A percentile compares a stretch with the other conserved stretches of the same genome.
These are phyloP conservation scores for Trichocomaceae sp. DNA, from an alignment of 2,329 filamentous ascomycete species.

Conservation along the genomic window DNA sequence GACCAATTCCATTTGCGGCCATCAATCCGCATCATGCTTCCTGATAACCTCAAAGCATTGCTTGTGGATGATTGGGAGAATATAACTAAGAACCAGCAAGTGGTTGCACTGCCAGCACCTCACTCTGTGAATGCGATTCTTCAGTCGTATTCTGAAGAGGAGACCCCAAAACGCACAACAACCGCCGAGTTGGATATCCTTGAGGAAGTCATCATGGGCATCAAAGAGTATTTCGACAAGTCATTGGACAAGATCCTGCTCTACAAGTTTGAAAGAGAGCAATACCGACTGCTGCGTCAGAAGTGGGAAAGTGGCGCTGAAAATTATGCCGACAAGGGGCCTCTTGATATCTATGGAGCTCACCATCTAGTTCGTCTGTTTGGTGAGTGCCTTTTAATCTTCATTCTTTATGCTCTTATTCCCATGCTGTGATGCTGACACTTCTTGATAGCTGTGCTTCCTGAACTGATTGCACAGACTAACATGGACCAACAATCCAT, in stretches of 20 bases:
- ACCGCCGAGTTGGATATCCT: conserved; percentile 71
- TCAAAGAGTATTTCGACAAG: conserved; percentile 93
- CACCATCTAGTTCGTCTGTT: conserved; percentile 87
- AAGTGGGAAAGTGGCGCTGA: conserved; percentile 58
- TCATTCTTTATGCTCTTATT: not conserved
- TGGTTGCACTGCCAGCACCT: conserved; percentile 74
- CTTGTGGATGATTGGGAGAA: conserved; percentile 99
- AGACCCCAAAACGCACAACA: conserved; percentile 59
- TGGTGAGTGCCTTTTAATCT: conserved; percentile 51
- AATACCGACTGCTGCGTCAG: conserved; percentile 73
- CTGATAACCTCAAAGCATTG: conserved; percentile 82
- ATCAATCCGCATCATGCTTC: conserved; percentile 76
- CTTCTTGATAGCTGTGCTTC: conserved; percentile 32
- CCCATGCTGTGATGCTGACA: conserved; percentile 40
- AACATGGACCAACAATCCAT: conserved; percentile 96
- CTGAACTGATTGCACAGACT: conserved; percentile 90
- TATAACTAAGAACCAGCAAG: conserved; percentile 87
- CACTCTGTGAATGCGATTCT: conserved; percentile 72
- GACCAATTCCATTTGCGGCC: conserved; percentile 78
- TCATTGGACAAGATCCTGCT: conserved; percentile 79
- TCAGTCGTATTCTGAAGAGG: conserved; percentile 68
- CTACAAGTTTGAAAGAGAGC: conserved; percentile 87
- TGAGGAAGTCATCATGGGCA: conserved; percentile 77
- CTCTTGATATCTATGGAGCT: conserved; percentile 80
- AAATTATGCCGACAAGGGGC: conserved; percentile 61